Evolutionary conservation across 2,329 filamentous ascomycete genomes (phyloP).

Genomic region (Dactylellina sp.): DNA sequence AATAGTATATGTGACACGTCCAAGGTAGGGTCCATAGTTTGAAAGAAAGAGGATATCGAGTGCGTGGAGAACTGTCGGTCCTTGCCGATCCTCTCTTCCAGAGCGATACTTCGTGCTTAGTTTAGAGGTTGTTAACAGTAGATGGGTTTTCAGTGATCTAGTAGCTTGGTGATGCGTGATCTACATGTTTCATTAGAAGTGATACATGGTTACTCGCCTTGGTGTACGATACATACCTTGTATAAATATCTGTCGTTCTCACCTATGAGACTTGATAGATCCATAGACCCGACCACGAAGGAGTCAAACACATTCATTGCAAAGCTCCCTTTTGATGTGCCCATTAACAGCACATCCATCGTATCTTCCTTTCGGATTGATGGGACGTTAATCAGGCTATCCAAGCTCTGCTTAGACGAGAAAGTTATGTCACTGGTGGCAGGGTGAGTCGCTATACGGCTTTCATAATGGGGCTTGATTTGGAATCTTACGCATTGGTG

Average conservation of each 20-base stretch:
- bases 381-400: slow-evolving; percentile 60
- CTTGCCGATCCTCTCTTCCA: slow-evolving; percentile 19
- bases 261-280: slow-evolving; percentile 59
- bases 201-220: no score
- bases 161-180: slow-evolving; percentile 60
- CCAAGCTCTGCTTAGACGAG: slow-evolving; percentile 60
- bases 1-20: slow-evolving; percentile 85
- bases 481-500: slow-evolving; percentile 57
- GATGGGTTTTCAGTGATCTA: slow-evolving; percentile 59
- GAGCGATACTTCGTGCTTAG: slow-evolving; percentile 62
- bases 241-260: slow-evolving; percentile 52
- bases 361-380: slow-evolving; percentile 60
- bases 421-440: slow-evolving; percentile 60
- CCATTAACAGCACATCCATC: slow-evolving; percentile 61
- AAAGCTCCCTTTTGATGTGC: slow-evolving; percentile 59
- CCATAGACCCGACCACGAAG: slow-evolving; percentile 61
- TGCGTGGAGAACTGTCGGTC: slow-evolving; percentile 70
- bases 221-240: slow-evolving; percentile 16
- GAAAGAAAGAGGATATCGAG: slow-evolving; percentile 87
- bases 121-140: slow-evolving; percentile 58
- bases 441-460: neutral
- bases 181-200: slow-evolving; percentile 30
- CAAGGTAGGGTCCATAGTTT: slow-evolving; percentile 81
- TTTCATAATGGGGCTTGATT: no score
- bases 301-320: slow-evolving; percentile 61